Conservation (phyloP, 768 basidiomycete genomes). For the Suillus lakei region DNA sequence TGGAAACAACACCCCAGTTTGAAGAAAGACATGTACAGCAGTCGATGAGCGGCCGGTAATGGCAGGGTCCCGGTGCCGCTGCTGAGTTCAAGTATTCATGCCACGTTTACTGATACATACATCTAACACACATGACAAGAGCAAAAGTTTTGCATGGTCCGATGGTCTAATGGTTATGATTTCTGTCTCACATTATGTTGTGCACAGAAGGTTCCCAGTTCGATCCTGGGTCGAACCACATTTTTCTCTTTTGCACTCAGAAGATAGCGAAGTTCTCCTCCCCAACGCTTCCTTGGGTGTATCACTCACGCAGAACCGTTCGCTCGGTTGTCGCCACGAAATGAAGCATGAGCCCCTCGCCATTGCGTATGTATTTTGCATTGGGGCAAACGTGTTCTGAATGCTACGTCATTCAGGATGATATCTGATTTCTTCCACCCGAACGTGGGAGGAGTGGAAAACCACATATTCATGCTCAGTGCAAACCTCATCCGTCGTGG, state of each 20-base stretch:
- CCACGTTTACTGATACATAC: background rate
- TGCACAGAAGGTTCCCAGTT: slow-evolving; percentile 41
- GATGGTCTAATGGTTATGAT: slow-evolving; percentile 44
- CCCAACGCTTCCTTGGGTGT: no score
- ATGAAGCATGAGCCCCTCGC: slow-evolving; percentile 34
- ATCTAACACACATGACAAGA: no score
- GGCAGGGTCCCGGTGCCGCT: no score
- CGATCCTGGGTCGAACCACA: slow-evolving; percentile 41
- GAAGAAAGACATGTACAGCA: no score
- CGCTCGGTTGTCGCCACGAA: background rate
- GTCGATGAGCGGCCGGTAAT: no score
- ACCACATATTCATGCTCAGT: slow-evolving; percentile 92
- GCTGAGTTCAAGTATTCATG: background rate
- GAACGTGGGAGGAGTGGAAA: slow-evolving; percentile 93
- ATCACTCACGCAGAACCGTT: background rate
- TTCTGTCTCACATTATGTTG: slow-evolving; percentile 36
- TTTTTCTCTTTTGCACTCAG: slow-evolving; percentile 11
- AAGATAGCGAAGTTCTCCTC: no score
- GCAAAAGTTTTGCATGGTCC: slow-evolving; percentile 24
- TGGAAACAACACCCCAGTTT: no score
- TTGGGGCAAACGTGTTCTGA: background rate
- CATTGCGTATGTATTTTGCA: slow-evolving; percentile 28
- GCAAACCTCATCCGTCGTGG: slow-evolving; percentile 81
- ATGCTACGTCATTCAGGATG: slow-evolving; percentile 61
- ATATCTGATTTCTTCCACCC: slow-evolving; percentile 98